Evolutionary conservation across 2,329 filamentous ascomycete genomes (phyloP).

Genomic region (Pleurostoma richardsiae): DNA sequence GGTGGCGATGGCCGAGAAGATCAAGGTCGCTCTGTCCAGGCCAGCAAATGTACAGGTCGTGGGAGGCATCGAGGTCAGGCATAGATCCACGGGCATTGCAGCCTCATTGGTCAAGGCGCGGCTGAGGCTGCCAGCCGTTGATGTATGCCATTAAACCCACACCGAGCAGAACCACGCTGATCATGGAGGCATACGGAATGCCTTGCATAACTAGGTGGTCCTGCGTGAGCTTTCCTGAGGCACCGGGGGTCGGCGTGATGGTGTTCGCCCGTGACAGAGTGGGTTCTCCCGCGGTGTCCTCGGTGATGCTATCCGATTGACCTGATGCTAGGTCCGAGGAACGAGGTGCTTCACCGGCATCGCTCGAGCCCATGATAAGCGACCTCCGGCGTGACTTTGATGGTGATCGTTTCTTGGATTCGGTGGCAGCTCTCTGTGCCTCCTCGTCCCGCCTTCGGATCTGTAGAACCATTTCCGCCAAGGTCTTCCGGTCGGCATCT

Average conservation of each 20-base stretch:
- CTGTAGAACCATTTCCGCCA: slow-evolving; percentile 84
- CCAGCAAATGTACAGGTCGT: background rate
- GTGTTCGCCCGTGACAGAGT: slow-evolving; percentile 43
- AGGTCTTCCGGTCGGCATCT: slow-evolving; percentile 63
- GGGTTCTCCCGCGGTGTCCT: slow-evolving; percentile 20
- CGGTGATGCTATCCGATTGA: slow-evolving; percentile 7
- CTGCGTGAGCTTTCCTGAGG: slow-evolving; percentile 32
- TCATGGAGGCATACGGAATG: slow-evolving; percentile 74
- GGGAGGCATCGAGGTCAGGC: too few species aligned
- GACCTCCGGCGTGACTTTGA: slow-evolving; percentile 24
- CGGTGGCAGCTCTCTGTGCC: slow-evolving; percentile 37
- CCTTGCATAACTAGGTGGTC: slow-evolving; percentile 47
- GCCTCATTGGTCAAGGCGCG: slow-evolving; percentile 25
- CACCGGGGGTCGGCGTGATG: slow-evolving; percentile 36
- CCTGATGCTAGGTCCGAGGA: slow-evolving; percentile 3
- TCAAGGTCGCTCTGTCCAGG: background rate
- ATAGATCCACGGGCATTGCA: background rate
- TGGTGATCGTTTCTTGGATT: slow-evolving; percentile 32
- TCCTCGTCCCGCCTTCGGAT: slow-evolving; percentile 65
- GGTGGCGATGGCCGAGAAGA: background rate
- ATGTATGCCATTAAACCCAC: slow-evolving; percentile 84
- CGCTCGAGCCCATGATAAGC: slow-evolving; percentile 10
- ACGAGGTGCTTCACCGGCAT: slow-evolving; percentile 8
- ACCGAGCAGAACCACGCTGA: slow-evolving; percentile 75
- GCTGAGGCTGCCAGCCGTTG: slow-evolving; percentile 68